Conservation (phyloP, 164 flowering plant species). For the Vitis rupestris region DNA sequence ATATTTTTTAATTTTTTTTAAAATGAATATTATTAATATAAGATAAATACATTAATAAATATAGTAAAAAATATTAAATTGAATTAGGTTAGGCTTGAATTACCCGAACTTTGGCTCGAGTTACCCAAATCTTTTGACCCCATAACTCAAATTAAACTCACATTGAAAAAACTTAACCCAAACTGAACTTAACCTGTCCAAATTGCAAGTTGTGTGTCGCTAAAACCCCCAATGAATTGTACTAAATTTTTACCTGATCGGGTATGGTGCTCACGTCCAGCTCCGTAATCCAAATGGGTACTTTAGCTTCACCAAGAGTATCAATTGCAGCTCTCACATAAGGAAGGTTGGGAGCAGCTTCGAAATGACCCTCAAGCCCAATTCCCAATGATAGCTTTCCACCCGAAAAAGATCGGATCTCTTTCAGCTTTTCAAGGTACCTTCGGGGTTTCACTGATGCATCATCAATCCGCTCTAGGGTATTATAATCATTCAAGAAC, state of each 20-base stretch:
- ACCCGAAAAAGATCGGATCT: slow-evolving; percentile 4
- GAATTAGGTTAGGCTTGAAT: no score
- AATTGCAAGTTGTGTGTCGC: no score
- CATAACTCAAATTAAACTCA: no score
- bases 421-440: slow-evolving; percentile 13
- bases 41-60: no score
- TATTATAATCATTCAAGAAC: slow-evolving; percentile 32
- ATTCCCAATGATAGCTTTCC: slow-evolving; percentile 6
- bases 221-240: no score
- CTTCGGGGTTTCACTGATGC: background rate
- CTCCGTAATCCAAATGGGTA: slow-evolving; percentile 25
- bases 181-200: no score
- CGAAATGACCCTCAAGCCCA: slow-evolving; percentile 25
- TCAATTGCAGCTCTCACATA: slow-evolving; percentile 20
- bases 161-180: no score
- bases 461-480: slow-evolving; percentile 15
- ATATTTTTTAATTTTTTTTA: no score
- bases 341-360: slow-evolving; percentile 8
- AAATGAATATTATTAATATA: no score
- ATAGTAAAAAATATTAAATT: no score
- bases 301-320: slow-evolving; percentile 1
- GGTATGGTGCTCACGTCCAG: slow-evolving; percentile 2
- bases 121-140: no score
- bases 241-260: slow-evolving; percentile 11
- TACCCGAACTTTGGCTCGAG: no score